phyloP scores from a whole-genome alignment of 352 stramenopile genomes.

The Pythium monospermum region DNA sequence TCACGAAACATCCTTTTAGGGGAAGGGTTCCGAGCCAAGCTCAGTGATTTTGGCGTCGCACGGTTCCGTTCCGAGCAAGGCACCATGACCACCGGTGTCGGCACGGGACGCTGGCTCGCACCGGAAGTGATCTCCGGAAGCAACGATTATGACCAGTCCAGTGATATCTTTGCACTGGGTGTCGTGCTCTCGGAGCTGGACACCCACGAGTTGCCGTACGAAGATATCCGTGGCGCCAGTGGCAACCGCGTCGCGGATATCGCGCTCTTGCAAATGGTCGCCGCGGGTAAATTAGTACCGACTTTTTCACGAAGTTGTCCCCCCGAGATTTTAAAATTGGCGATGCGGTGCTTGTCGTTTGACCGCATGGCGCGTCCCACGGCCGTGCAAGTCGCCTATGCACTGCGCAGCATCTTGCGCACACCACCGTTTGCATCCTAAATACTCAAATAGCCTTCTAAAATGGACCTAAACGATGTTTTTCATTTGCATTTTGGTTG shows the following conservation, averaged over 20 bases:
- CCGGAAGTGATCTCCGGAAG: conserved; percentile 32
- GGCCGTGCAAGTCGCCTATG: conserved; percentile 29
- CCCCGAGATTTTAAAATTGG: conserved; percentile 24
- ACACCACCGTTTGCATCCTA: too few relatives aligned
- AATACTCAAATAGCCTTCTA: conserved; percentile 1
- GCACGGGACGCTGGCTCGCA: conserved; percentile 30
- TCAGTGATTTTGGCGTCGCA: conserved; percentile 34
- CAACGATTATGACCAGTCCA: conserved; percentile 31
- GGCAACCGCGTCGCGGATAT: conserved; percentile 31
- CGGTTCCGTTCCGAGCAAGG: conserved; percentile 29
- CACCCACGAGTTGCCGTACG: conserved; percentile 37
- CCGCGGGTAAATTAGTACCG: conserved; percentile 23
- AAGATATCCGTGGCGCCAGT: conserved; percentile 18
- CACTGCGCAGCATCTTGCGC: conserved; percentile 28
- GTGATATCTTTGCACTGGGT: conserved; percentile 33
- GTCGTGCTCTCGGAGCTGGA: conserved; percentile 39
- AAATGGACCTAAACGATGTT: not conserved
- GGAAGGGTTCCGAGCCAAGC: conserved; percentile 24
- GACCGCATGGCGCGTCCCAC: conserved; percentile 26
- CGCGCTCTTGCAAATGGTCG: conserved; percentile 39
- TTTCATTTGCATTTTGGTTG: not conserved
- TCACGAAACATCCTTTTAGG: conserved; percentile 35
- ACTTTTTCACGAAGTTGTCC: conserved; percentile 28
- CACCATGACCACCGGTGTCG: conserved; percentile 34
- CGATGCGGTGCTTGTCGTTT: conserved; percentile 26